Base-by-base conservation (phyloP, 306 rosid species). In the Corylus heterophylla region DNA sequence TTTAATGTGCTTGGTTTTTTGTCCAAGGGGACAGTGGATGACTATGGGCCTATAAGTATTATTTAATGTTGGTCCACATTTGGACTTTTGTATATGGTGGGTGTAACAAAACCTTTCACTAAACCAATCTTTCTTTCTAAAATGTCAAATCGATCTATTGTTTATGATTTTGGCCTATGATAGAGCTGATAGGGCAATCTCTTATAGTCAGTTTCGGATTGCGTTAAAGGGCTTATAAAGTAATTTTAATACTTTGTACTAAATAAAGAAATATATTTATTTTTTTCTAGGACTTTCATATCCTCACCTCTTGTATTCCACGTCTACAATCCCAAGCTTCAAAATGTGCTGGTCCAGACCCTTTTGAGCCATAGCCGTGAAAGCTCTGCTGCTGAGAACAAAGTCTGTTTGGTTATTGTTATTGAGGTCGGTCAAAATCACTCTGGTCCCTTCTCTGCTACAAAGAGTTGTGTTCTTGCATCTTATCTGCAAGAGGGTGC, bases 301-400 rank as follows among this genome's bases (percentile, higher is more conserved):
- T 35, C 81, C 76, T 63, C 73, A 94, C 99, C 98, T 90, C 80
- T 88, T 90, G 58, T 91, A 88, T 78, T 95, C 97, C 52, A 95
- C 90, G 54, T 93, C 96, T 7, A 87, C 83, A 78, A 88, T 81
- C 63, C 97, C 98, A 68, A 74, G 92, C 47, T 86, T 89, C 83
- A 91, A 47, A 72, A 89, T 58, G 48, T 84, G 71, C 51, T 78
- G 69, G 42, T 73, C 87, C 84, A 11, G 74, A 2, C 85, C 97
- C 76, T 83, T 82, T 4, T 63, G 84, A 81, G 98, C 97, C 97
- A 95, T 84, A 81, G 83, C 89, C 7, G 6, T 39, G 80, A 95
- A 93, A 27, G 92, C 98, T 80, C 87, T 91, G 75, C 86, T 86
- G 80, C 93, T 90, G 17, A 95, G 81, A 14, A 93, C 99, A 78